phyloP scores from a whole-genome alignment of 176 grass and related monocot species.

The Poa pratensis region DNA sequence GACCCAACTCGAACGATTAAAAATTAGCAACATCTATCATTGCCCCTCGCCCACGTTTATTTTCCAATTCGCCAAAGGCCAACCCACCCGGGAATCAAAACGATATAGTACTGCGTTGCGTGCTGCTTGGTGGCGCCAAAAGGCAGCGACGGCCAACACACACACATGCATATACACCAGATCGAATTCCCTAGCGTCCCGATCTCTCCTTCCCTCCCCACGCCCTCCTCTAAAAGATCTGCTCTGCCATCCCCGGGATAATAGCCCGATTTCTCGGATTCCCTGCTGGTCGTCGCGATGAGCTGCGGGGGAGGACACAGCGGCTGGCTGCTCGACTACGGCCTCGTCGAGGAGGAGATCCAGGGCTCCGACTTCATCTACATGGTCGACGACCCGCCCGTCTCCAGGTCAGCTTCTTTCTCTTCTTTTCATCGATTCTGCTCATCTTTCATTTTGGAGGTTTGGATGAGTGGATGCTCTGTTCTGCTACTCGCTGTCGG shows the following conservation, averaged over 20 bases:
- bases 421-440: background rate
- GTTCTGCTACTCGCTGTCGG: background rate
- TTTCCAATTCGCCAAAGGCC: constrained; percentile 31
- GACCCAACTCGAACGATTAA: background rate
- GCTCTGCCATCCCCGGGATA: background rate
- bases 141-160: background rate
- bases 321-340: constrained; percentile 84
- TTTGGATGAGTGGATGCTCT: background rate
- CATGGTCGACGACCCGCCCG: constrained; percentile 71
- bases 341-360: constrained; percentile 63
- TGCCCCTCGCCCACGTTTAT: background rate
- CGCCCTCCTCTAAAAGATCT: constrained; percentile 17
- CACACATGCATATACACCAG: background rate
- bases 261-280: background rate
- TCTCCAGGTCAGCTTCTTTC: constrained; percentile 47
- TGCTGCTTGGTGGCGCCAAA: constrained; percentile 40
- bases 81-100: background rate
- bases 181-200: background rate
- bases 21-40: background rate
- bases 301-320: constrained; percentile 45
- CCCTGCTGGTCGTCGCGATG: background rate
- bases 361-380: constrained; percentile 71
- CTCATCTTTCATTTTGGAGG: background rate
- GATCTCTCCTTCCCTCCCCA: constrained; percentile 15
- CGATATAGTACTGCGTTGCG: background rate